These are phyloP conservation scores for Pseudogymnoascus sp. DNA, from an alignment of 2,329 filamentous ascomycete species.

Conservation along the genomic window DNA sequence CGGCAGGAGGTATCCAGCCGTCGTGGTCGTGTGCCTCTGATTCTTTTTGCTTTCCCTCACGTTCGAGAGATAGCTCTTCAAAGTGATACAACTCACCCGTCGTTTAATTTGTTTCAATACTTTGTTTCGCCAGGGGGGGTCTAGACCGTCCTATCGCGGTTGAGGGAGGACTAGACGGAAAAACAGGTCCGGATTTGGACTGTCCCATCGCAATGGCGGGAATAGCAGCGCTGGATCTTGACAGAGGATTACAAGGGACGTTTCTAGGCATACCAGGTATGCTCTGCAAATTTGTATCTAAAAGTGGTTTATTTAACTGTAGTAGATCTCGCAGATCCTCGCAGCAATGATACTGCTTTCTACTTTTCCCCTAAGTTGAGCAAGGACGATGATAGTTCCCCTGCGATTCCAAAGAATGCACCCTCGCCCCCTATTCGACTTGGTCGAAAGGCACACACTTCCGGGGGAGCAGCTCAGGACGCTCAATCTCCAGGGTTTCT, in stretches of 20 bases:
- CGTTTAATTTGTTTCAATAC: background rate
- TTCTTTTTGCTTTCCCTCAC: background rate
- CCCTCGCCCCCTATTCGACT: background rate
- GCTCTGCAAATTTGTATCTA: background rate
- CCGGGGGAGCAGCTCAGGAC: background rate
- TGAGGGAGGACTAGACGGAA: background rate
- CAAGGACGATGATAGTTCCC: background rate
- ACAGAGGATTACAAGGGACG: background rate
- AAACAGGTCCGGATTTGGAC: background rate
- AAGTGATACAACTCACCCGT: background rate
- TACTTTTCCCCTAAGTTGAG: background rate
- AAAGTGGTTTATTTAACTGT: background rate
- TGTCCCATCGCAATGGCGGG: background rate
- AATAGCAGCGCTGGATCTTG: background rate
- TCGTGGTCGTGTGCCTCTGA: background rate
- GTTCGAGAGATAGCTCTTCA: background rate
- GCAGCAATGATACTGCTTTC: background rate
- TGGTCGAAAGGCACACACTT: background rate
- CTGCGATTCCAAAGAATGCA: background rate
- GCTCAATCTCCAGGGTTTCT: background rate
- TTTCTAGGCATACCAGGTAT: background rate
- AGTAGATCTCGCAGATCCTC: background rate
- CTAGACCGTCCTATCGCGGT: background rate
- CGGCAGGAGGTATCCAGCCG: background rate
- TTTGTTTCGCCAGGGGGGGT: background rate